Evolutionary conservation across 2,329 filamentous ascomycete genomes (phyloP).

Genomic region (Alternaria solani): DNA sequence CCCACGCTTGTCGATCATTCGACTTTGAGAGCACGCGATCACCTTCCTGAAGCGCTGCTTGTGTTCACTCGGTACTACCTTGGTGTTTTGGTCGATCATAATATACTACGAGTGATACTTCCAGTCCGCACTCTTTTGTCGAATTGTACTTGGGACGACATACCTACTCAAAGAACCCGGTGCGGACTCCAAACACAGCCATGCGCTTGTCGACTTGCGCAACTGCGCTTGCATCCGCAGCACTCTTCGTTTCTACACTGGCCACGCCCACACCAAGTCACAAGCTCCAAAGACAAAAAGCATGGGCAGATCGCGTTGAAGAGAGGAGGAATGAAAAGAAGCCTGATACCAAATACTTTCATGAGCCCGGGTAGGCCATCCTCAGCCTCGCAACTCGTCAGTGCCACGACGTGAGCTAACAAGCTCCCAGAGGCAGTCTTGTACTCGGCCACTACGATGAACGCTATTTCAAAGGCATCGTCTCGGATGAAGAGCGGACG

Average conservation of each 20-base stretch:
- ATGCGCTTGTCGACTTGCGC: conserved; percentile 43
- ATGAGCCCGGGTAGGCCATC: conserved; percentile 48
- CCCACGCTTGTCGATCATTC: conserved; percentile 5
- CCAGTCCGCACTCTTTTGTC: not conserved
- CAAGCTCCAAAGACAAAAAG: not conserved
- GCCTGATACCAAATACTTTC: conserved; percentile 47
- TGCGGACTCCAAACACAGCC: not conserved
- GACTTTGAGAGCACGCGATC: conserved; percentile 15
- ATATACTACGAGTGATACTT: not conserved
- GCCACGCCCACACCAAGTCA: conserved; percentile 29
- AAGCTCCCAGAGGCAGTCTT: conserved; percentile 51
- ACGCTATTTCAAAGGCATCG: conserved; percentile 71
- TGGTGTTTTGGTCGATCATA: not conserved
- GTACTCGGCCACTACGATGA: conserved; percentile 76
- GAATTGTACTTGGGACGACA: not conserved
- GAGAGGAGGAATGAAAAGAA: conserved; percentile 11
- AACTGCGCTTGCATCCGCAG: conserved; percentile 27
- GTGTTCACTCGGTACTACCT: not conserved
- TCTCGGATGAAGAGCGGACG: conserved; percentile 72
- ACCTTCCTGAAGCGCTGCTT: conserved; percentile 7
- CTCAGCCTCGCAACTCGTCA: not conserved
- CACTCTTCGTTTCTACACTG: conserved; percentile 28
- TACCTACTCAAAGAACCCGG: not conserved
- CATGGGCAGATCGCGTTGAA: not conserved
- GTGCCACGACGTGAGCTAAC: conserved; percentile 17